Percentiles rank a stretch among this genome's conserved stretches.
These are phyloP conservation scores for Fusarium xylarioides DNA, from an alignment of 2,329 filamentous ascomycete genomes.

Conservation along the genomic window DNA sequence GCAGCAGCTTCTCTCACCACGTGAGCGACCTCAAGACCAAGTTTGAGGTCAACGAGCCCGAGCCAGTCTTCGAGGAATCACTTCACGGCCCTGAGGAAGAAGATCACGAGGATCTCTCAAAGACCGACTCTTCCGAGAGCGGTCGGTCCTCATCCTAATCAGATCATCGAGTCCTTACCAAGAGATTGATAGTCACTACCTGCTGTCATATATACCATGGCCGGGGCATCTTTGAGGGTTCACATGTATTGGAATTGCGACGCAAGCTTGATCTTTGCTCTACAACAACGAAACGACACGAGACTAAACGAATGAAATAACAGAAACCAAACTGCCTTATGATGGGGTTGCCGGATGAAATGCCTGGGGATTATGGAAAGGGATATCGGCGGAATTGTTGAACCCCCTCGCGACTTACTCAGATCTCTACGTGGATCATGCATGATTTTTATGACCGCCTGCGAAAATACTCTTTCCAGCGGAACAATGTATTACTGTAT, in stretches of 20 bases:
- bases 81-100: slow-evolving; percentile 74
- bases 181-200: slow-evolving; percentile 36
- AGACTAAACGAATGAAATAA: slow-evolving; percentile 40
- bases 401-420: slow-evolving; percentile 38
- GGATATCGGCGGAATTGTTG: slow-evolving; percentile 36
- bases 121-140: slow-evolving; percentile 68
- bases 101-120: slow-evolving; percentile 63
- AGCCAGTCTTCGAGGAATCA: slow-evolving; percentile 91
- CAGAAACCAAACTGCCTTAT: slow-evolving; percentile 14
- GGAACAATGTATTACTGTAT: slow-evolving; percentile 47
- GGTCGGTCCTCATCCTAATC: slow-evolving; percentile 63
- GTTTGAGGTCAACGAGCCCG: slow-evolving; percentile 88
- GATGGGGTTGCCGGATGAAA: slow-evolving; percentile 1
- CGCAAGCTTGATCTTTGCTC: slow-evolving; percentile 28
- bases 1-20: slow-evolving; percentile 75
- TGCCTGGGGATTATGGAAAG: slow-evolving; percentile 3
- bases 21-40: slow-evolving; percentile 92
- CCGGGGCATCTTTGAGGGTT: slow-evolving; percentile 28
- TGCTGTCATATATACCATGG: slow-evolving; percentile 44
- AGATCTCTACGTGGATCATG: slow-evolving; percentile 38
- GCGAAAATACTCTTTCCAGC: slow-evolving; percentile 17
- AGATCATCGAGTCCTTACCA: slow-evolving; percentile 44
- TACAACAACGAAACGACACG: slow-evolving; percentile 41
- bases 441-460: slow-evolving; percentile 29
- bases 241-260: slow-evolving; percentile 32